Evolutionary conservation across 106 monocot genomes (phyloP).

Genomic region (Amphibolis antarctica): DNA sequence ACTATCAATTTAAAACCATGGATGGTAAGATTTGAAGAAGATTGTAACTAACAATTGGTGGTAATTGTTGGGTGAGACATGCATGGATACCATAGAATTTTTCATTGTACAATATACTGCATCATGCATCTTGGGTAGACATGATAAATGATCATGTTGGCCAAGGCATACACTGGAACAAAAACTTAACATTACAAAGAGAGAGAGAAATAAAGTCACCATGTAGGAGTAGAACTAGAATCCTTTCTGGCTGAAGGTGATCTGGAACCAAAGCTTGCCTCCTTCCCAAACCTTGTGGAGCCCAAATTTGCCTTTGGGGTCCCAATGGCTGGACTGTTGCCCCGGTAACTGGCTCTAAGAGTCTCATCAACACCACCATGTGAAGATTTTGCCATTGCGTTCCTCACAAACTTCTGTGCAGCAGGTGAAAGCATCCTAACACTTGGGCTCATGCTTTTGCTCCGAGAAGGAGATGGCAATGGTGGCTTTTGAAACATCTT

Average conservation of each 20-base stretch:
- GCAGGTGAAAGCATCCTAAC: constrained; percentile 74
- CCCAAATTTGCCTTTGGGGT: constrained; percentile 45
- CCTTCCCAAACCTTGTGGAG: constrained; percentile 68
- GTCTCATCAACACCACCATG: constrained; percentile 68
- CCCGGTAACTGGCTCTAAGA: constrained; percentile 84
- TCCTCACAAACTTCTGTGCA: constrained; percentile 90
- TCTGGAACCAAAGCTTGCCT: constrained; percentile 46
- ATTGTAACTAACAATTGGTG: too few species aligned
- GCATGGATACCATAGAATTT: too few species aligned
- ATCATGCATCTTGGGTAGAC: too few species aligned
- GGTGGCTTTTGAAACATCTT: constrained; percentile 78
- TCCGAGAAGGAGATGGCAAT: constrained; percentile 64
- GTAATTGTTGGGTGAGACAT: too few species aligned
- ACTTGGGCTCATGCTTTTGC: constrained; percentile 70
- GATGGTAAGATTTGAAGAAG: too few species aligned
- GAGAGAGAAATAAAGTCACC: constrained; percentile 34
- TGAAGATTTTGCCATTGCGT: constrained; percentile 80
- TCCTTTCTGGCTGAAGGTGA: constrained; percentile 62
- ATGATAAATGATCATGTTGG: too few species aligned
- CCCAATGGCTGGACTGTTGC: constrained; percentile 36
- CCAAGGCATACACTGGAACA: too few species aligned
- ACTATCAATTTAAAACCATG: too few species aligned
- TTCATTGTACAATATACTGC: too few species aligned
- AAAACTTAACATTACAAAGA: too few species aligned
- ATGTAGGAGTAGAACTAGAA: constrained; percentile 32